A percentile compares a stretch with the other conserved stretches of the same genome.
Evolutionary conservation across 1,139 yeast genomes (phyloP).

Genomic region (Casaregolazyma suthepensis): DNA sequence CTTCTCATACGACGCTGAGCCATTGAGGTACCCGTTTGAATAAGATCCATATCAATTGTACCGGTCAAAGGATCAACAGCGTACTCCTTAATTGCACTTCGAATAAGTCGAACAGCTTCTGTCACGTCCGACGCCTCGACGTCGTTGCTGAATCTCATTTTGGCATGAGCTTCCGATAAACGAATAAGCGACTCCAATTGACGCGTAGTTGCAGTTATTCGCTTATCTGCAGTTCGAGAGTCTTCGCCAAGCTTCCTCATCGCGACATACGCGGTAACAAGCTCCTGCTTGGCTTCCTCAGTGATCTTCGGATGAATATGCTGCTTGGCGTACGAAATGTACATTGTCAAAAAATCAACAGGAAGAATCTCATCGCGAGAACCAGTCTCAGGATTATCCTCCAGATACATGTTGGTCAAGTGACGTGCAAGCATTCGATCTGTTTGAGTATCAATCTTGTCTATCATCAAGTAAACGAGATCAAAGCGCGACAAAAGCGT

Average conservation of each 20-base stretch:
- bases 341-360: slow-evolving; percentile 77
- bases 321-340: slow-evolving; percentile 89
- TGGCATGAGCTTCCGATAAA: slow-evolving; percentile 93
- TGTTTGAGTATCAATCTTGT: slow-evolving; percentile 78
- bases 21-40: slow-evolving; percentile 91
- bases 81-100: slow-evolving; percentile 91
- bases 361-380: slow-evolving; percentile 65
- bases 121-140: slow-evolving; percentile 82
- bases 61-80: slow-evolving; percentile 98
- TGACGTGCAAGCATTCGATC: slow-evolving; percentile 88
- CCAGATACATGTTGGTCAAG: slow-evolving; percentile 85
- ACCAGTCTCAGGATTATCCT: slow-evolving; percentile 75
- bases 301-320: slow-evolving; percentile 71
- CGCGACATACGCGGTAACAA: slow-evolving; percentile 85
- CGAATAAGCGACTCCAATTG: slow-evolving; percentile 96
- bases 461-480: slow-evolving; percentile 83
- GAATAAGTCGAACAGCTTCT: slow-evolving; percentile 89
- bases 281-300: slow-evolving; percentile 72
- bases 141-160: slow-evolving; percentile 69
- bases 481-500: slow-evolving; percentile 92
- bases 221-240: slow-evolving; percentile 72
- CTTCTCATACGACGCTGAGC: slow-evolving; percentile 78
- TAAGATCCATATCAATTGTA: slow-evolving; percentile 92
- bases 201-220: slow-evolving; percentile 97
- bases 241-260: slow-evolving; percentile 96